phyloP scores from a whole-genome alignment of 352 stramenopile species.

The Globisporangium paroecandrum region DNA sequence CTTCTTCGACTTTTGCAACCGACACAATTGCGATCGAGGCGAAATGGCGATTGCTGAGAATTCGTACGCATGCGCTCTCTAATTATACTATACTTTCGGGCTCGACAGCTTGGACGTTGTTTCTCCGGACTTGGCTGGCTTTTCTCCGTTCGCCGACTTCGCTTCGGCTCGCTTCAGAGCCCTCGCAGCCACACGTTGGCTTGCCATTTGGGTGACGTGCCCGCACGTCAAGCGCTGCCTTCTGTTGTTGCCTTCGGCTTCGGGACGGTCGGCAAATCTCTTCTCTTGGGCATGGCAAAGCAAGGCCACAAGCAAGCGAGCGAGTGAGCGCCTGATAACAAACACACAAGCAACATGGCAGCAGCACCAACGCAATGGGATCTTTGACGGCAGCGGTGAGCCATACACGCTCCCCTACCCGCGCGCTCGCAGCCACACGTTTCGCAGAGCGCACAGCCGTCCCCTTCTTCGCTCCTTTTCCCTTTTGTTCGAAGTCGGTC shows the following conservation, averaged over 20 bases:
- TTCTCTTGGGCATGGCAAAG: not conserved
- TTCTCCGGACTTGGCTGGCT: not conserved
- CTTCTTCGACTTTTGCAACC: not conserved
- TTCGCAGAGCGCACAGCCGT: not conserved
- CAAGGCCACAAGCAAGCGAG: not conserved
- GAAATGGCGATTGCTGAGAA: not conserved
- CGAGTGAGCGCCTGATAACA: not conserved
- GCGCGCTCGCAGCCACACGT: slow-evolving; percentile 9
- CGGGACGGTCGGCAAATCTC: not conserved
- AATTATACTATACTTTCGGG: not conserved
- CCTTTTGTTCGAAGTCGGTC: not conserved
- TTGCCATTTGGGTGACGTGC: not conserved
- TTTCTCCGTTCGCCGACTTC: not conserved
- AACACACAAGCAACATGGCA: not conserved
- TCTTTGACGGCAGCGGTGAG: not conserved
- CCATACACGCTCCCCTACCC: slow-evolving; percentile 12
- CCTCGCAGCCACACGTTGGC: not conserved
- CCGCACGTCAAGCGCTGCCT: not conserved
- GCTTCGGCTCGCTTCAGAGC: not conserved
- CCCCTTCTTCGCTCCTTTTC: not conserved
- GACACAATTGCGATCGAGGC: not conserved
- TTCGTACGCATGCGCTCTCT: not conserved
- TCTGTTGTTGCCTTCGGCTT: not conserved
- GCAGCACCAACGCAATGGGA: not conserved
- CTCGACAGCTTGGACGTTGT: not conserved